Conservation (phyloP, 2,329 filamentous ascomycete genomes). For the Blastomyces gilchristii region DNA sequence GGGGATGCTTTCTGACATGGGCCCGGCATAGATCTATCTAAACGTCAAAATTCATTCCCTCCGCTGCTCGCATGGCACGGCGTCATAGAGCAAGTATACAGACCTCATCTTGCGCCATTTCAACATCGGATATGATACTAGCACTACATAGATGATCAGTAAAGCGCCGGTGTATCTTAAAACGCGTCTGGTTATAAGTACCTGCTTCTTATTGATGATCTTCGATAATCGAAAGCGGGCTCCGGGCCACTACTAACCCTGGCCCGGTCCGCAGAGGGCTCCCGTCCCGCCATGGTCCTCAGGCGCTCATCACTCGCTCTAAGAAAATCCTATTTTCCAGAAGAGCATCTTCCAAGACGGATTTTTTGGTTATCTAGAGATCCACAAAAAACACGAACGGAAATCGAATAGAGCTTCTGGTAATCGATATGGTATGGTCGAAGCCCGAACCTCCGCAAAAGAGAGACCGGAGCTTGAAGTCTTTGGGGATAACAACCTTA, state of each 20-base stretch:
- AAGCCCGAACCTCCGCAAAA: background rate
- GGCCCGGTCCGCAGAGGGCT: conserved; percentile 19
- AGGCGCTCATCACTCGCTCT: background rate
- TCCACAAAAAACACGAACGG: too few relatives aligned
- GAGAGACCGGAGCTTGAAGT: background rate
- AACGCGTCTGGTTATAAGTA: conserved; percentile 14
- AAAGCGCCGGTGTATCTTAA: background rate
- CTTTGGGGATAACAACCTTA: background rate
- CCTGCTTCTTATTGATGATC: conserved; percentile 32
- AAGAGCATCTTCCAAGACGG: background rate
- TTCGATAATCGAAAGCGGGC: conserved; percentile 9
- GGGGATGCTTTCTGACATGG: conserved; percentile 90
- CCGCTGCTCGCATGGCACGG: conserved; percentile 9
- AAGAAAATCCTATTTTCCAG: background rate
- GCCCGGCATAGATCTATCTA: conserved; percentile 67
- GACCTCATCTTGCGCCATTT: conserved; percentile 96
- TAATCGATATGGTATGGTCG: background rate
- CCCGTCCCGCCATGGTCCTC: conserved; percentile 23
- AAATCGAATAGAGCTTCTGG: background rate
- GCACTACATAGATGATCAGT: conserved; percentile 9
- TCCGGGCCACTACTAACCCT: conserved; percentile 4
- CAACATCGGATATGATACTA: conserved; percentile 88
- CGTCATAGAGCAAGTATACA: conserved; percentile 14
- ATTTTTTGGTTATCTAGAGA: background rate
- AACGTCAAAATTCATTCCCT: background rate